These are phyloP conservation scores for Phytopythium ostracodes DNA, from an alignment of 352 stramenopile genomes.

Conservation along the genomic window DNA sequence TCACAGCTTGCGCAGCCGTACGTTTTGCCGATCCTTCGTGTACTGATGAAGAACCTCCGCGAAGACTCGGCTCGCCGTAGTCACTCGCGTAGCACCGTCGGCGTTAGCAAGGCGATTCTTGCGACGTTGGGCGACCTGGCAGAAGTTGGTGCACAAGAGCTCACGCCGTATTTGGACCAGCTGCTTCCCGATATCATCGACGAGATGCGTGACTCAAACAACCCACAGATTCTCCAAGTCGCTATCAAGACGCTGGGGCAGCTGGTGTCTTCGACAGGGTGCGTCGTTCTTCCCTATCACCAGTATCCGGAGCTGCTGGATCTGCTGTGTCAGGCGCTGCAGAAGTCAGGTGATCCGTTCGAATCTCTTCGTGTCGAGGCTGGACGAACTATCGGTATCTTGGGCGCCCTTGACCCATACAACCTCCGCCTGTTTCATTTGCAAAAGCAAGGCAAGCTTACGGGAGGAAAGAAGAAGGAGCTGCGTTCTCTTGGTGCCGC, in stretches of 20 bases:
- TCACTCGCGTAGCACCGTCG: constrained; percentile 71
- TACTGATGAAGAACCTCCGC: constrained; percentile 85
- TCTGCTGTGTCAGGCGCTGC: constrained; percentile 65
- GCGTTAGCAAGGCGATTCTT: constrained; percentile 81
- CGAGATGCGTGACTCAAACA: constrained; percentile 82
- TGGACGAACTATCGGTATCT: constrained; percentile 70
- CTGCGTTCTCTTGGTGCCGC: constrained; percentile 30
- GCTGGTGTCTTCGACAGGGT: constrained; percentile 77
- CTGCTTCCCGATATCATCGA: constrained; percentile 85
- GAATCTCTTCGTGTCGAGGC: constrained; percentile 76
- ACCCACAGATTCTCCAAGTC: constrained; percentile 81
- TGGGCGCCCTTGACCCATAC: constrained; percentile 82
- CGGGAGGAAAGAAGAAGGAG: constrained; percentile 67
- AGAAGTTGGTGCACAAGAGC: constrained; percentile 68
- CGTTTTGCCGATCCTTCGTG: constrained; percentile 79
- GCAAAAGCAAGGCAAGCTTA: constrained; percentile 73
- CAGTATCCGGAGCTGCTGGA: constrained; percentile 84
- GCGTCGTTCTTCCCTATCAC: constrained; percentile 81
- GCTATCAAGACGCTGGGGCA: constrained; percentile 84
- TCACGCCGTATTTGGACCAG: constrained; percentile 81
- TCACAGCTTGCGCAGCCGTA: constrained; percentile 80
- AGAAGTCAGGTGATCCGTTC: constrained; percentile 80
- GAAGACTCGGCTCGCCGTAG: constrained; percentile 70
- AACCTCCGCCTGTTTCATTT: constrained; percentile 82
- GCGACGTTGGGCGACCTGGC: constrained; percentile 79